Evolutionary conservation across 2,329 filamentous ascomycete species (phyloP).

Genomic region (Calonectria pseudoreteaudii): DNA sequence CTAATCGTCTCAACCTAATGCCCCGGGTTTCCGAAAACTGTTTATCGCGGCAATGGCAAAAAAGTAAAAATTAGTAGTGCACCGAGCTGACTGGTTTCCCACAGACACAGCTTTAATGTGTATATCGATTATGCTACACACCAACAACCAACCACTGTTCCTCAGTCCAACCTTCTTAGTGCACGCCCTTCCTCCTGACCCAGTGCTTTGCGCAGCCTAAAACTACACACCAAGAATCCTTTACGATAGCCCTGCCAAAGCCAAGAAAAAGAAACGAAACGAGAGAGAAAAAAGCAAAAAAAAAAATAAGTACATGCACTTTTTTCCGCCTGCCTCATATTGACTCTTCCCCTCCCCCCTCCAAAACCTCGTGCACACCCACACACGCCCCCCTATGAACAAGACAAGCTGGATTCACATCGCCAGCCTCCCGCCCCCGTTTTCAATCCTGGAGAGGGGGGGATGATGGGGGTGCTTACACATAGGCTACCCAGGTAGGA

Average conservation of each 20-base stretch:
- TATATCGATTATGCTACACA: conserved; percentile 3
- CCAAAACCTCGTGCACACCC: background rate
- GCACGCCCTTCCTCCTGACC: background rate
- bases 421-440: background rate
- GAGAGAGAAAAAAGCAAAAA: background rate
- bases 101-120: background rate
- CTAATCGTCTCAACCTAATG: background rate
- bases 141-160: background rate
- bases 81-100: background rate
- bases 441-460: background rate
- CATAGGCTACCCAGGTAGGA: conserved; percentile 3
- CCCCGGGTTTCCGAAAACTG: conserved; percentile 3
- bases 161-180: background rate
- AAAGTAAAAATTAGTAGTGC: background rate
- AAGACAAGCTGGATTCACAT: conserved; percentile 10
- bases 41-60: background rate
- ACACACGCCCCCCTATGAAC: background rate
- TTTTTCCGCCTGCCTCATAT: conserved; percentile 5
- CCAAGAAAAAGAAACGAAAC: conserved; percentile 9
- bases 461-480: background rate
- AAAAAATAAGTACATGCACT: conserved; percentile 1
- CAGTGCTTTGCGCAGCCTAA: conserved; percentile 4
- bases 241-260: background rate
- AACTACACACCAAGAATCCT: conserved; percentile 9
- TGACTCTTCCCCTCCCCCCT: background rate